A percentile compares a stretch with the other conserved stretches of the same genome.
phyloP scores from a whole-genome alignment of 225 moss, liverwort and hornwort genomes.

The Marchantia polymorpha region DNA sequence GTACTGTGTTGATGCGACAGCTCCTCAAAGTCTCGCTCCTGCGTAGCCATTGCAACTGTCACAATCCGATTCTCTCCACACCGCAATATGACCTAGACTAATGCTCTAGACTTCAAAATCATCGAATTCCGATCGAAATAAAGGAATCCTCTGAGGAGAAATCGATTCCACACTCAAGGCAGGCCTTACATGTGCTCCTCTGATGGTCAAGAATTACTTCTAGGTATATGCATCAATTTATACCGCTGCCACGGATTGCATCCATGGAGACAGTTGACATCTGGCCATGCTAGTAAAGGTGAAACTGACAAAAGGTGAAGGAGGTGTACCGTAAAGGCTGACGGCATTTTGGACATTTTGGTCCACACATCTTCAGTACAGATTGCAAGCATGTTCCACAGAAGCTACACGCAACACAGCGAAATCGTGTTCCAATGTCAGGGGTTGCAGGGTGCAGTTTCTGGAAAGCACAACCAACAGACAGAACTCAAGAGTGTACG shows the following conservation, averaged over 20 bases:
- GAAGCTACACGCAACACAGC: conserved; percentile 51
- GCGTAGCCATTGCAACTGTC: conserved; percentile 13
- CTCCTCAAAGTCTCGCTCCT: conserved; percentile 51
- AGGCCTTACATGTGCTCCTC: background rate
- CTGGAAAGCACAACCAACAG: background rate
- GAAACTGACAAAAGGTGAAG: background rate
- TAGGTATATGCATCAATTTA: background rate
- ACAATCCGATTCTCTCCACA: background rate
- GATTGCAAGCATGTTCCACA: conserved; percentile 83
- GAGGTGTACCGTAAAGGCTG: conserved; percentile 57
- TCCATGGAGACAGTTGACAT: background rate
- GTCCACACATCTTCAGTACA: conserved; percentile 68
- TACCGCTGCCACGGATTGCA: background rate
- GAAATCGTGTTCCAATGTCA: background rate
- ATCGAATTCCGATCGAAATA: background rate
- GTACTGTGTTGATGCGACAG: conserved; percentile 66
- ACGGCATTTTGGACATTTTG: conserved; percentile 90
- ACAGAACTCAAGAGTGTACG: background rate
- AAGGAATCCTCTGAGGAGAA: background rate
- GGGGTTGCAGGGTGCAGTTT: background rate
- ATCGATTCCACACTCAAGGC: background rate
- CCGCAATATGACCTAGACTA: background rate
- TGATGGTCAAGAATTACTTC: background rate
- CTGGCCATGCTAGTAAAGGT: background rate
- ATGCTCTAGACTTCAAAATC: background rate